A percentile compares a stretch with the other conserved stretches of the same genome.
Evolutionary conservation across 345 rosid species (phyloP).

Genomic region (Citrus sp.): DNA sequence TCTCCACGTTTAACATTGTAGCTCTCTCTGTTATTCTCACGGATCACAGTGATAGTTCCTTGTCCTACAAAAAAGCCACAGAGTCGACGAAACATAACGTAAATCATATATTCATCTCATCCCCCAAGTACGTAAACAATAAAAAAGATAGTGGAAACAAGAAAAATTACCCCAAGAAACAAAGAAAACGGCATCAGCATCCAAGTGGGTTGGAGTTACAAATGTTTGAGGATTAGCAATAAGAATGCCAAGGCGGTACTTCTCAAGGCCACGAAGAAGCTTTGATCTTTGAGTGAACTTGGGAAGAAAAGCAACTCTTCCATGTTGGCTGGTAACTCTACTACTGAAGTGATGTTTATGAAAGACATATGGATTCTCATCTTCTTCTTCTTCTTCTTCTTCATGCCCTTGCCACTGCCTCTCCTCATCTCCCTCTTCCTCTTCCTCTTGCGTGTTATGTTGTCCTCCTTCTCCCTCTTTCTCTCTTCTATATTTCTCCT

Average conservation of each 20-base stretch:
- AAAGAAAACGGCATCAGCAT: slow-evolving; percentile 36
- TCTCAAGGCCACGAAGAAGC: slow-evolving; percentile 41
- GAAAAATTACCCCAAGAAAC: slow-evolving; percentile 30
- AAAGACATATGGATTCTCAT: slow-evolving; percentile 39
- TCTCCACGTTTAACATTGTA: slow-evolving; percentile 36
- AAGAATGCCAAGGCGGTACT: slow-evolving; percentile 29
- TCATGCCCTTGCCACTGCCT: not conserved
- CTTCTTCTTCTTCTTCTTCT: not conserved
- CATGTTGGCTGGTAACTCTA: slow-evolving; percentile 15
- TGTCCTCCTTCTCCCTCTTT: not conserved
- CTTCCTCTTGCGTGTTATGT: not conserved
- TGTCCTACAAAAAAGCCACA: slow-evolving; percentile 27
- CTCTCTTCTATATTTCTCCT: slow-evolving; percentile 13
- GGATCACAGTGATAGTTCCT: slow-evolving; percentile 32
- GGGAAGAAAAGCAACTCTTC: slow-evolving; percentile 27
- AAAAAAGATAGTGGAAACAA: not conserved
- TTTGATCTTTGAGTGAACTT: slow-evolving; percentile 36
- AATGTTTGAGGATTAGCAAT: slow-evolving; percentile 36
- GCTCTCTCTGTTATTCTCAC: slow-evolving; percentile 28
- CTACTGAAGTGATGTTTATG: slow-evolving; percentile 20
- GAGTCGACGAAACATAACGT: not conserved
- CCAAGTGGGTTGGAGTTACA: slow-evolving; percentile 35
- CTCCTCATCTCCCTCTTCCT: not conserved
- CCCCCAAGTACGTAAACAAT: not conserved
- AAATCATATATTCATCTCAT: too few species aligned